Evolutionary conservation across 768 basidiomycete genomes (phyloP).

Genomic region (Pleurotus cornucopiae): DNA sequence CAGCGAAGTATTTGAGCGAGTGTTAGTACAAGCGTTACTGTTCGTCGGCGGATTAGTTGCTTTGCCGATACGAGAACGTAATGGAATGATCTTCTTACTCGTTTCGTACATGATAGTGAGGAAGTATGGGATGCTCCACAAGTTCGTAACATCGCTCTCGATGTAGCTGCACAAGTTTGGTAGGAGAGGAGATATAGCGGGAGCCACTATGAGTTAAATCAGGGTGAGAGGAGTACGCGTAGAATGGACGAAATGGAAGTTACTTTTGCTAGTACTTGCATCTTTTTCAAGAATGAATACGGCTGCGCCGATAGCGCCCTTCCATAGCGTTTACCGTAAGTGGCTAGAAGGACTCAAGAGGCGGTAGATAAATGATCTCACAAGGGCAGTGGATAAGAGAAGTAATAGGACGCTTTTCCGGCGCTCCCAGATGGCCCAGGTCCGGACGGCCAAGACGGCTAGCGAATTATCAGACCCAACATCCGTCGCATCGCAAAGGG

Average conservation of each 20-base stretch:
- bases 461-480: neutral
- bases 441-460: slow-evolving; percentile 5
- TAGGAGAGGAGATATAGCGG: neutral
- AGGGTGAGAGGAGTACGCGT: no score
- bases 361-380: neutral
- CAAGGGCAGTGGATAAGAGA: neutral
- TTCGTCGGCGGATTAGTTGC: neutral
- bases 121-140: slow-evolving; percentile 13
- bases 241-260: no score
- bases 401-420: neutral
- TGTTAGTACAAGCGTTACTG: slow-evolving; percentile 15
- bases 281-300: neutral
- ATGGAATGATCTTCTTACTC: slow-evolving; percentile 6
- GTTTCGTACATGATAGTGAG: slow-evolving; percentile 16
- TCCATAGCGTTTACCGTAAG: neutral
- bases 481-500: no score
- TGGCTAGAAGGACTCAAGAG: no score
- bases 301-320: slow-evolving; percentile 2
- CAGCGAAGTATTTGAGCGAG: slow-evolving; percentile 14
- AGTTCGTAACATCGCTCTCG: slow-evolving; percentile 10
- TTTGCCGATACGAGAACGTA: no score
- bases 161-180: slow-evolving; percentile 6
- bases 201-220: neutral
- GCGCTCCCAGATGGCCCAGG: slow-evolving; percentile 5
- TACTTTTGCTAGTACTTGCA: slow-evolving; percentile 1